These are phyloP conservation scores for Kazachstania martiniae DNA, from an alignment of 805 yeast species.

Conservation along the genomic window DNA sequence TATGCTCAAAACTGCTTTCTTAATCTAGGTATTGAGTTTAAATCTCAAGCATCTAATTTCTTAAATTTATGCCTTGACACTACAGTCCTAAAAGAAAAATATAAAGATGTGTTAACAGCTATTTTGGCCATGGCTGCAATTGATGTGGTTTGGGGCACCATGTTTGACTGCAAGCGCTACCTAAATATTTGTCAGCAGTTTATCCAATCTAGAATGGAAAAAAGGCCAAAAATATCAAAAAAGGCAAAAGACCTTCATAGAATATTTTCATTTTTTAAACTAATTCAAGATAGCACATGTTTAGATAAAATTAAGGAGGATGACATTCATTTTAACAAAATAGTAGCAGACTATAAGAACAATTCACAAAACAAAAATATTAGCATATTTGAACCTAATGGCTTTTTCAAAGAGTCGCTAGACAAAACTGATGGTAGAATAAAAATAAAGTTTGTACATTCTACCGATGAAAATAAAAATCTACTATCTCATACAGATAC, in stretches of 20 bases:
- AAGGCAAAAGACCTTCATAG: slow-evolving; percentile 73
- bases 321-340: slow-evolving; percentile 5
- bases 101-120: slow-evolving; percentile 76
- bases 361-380: neutral
- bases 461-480: slow-evolving; percentile 1
- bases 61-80: slow-evolving; percentile 46
- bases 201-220: slow-evolving; percentile 55
- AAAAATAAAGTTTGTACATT: slow-evolving; percentile 35
- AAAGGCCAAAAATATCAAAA: slow-evolving; percentile 54
- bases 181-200: slow-evolving; percentile 67
- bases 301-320: slow-evolving; percentile 19
- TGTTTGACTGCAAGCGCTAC: slow-evolving; percentile 74
- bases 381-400: slow-evolving; percentile 34
- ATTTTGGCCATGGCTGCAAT: slow-evolving; percentile 78
- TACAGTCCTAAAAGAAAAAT: slow-evolving; percentile 49
- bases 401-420: slow-evolving; percentile 25
- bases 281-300: slow-evolving; percentile 66
- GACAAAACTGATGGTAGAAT: slow-evolving; percentile 38
- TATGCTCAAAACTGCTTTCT: slow-evolving; percentile 59
- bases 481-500: neutral
- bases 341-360: neutral
- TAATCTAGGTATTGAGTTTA: slow-evolving; percentile 60
- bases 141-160: slow-evolving; percentile 84
- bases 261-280: slow-evolving; percentile 61
- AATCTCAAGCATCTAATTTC: slow-evolving; percentile 65